These are phyloP conservation scores for Physcomitrellopsis africana DNA, from an alignment of 225 moss, liverwort and hornwort species.

Conservation along the genomic window DNA sequence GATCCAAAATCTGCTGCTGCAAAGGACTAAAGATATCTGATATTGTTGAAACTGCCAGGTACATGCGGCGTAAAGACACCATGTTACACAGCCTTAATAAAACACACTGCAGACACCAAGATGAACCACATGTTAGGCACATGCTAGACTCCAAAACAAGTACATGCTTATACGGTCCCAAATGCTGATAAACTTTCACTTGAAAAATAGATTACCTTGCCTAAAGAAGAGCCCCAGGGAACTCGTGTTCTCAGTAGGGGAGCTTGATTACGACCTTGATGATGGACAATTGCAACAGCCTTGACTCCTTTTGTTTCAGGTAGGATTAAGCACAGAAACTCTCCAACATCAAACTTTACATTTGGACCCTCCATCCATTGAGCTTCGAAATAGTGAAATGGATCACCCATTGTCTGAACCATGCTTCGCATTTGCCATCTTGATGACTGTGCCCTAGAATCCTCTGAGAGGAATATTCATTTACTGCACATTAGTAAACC, in stretches of 20 bases:
- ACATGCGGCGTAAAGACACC: conserved; percentile 68
- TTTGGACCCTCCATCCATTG: conserved; percentile 40
- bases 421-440: conserved; percentile 54
- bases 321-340: conserved; percentile 55
- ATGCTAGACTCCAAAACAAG: neutral
- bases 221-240: conserved; percentile 41
- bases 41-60: conserved; percentile 48
- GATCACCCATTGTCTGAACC: conserved; percentile 57
- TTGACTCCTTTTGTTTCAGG: conserved; percentile 42
- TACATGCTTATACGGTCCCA: neutral
- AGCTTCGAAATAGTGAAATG: conserved; percentile 61
- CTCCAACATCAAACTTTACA: conserved; percentile 48
- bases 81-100: conserved; percentile 56
- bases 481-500: conserved; percentile 14
- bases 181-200: neutral
- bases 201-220: conserved; percentile 31
- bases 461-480: conserved; percentile 23
- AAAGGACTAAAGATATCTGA: conserved; percentile 55
- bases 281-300: conserved; percentile 49
- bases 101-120: conserved; percentile 53
- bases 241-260: conserved; percentile 54
- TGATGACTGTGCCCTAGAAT: conserved; percentile 33
- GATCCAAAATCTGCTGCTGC: conserved; percentile 64
- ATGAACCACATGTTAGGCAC: conserved; percentile 19
- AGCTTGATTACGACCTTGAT: conserved; percentile 29